phyloP scores from a whole-genome alignment of 352 stramenopile species.

The Globisporangium middletonii region DNA sequence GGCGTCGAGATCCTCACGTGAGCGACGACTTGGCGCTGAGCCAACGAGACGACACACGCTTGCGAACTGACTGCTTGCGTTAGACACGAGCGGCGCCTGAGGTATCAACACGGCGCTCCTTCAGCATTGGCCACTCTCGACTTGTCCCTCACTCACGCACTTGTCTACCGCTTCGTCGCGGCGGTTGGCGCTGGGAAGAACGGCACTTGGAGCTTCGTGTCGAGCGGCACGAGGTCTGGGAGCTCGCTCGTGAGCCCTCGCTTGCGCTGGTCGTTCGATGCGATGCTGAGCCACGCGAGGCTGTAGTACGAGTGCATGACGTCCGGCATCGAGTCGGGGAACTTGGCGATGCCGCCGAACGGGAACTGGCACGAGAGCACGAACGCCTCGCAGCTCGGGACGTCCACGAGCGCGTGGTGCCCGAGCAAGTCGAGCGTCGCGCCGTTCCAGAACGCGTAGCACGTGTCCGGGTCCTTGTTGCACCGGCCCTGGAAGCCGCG shows the following conservation, averaged over 20 bases:
- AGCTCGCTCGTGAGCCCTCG: slow-evolving; percentile 18
- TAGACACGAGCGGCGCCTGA: too few species aligned
- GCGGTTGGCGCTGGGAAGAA: slow-evolving; percentile 39
- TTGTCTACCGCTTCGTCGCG: slow-evolving; percentile 10
- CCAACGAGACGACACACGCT: slow-evolving; percentile 6
- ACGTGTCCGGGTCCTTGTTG: slow-evolving; percentile 89
- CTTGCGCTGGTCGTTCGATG: slow-evolving; percentile 20
- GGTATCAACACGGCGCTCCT: too few species aligned
- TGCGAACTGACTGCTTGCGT: too few species aligned
- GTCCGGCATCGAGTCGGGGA: slow-evolving; percentile 69
- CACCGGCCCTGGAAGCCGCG: slow-evolving; percentile 86
- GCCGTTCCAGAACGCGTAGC: slow-evolving; percentile 92
- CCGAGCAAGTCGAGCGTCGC: slow-evolving; percentile 80
- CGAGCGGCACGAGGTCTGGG: slow-evolving; percentile 36
- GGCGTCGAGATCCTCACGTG: slow-evolving; percentile 95
- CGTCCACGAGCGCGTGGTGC: slow-evolving; percentile 73
- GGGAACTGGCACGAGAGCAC: slow-evolving; percentile 80
- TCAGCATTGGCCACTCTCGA: not conserved
- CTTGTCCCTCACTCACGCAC: not conserved
- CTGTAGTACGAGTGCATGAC: slow-evolving; percentile 92
- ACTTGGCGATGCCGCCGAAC: slow-evolving; percentile 86
- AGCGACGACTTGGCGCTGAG: not conserved
- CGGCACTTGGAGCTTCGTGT: slow-evolving; percentile 78
- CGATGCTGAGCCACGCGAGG: slow-evolving; percentile 86
- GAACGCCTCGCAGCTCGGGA: slow-evolving; percentile 60